Evolutionary conservation across 305 asterid genomes (phyloP).

Genomic region (Fraxinus dipetala): DNA sequence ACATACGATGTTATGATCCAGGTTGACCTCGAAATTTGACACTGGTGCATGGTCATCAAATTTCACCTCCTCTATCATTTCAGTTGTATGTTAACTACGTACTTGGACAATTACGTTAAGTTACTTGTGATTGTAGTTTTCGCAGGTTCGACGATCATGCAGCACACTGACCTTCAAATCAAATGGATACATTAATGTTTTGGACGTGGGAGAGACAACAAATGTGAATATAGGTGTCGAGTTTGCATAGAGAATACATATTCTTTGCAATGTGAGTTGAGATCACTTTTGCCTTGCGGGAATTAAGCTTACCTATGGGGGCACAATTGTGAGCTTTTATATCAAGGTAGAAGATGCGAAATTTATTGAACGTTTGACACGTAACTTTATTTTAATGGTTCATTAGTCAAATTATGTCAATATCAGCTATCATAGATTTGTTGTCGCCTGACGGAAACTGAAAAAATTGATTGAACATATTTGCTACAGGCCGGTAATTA

Average conservation of each 20-base stretch:
- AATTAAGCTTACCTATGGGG: too few species aligned
- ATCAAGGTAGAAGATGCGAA: not conserved
- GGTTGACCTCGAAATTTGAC: not conserved
- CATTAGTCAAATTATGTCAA: not conserved
- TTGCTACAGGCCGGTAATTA: too few species aligned
- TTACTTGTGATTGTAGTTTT: not conserved
- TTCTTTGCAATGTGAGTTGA: not conserved
- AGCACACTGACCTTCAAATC: not conserved
- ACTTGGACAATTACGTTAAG: too few species aligned
- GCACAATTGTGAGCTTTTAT: not conserved
- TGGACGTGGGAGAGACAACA: not conserved
- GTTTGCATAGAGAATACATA: not conserved
- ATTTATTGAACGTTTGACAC: not conserved
- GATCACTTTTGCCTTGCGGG: too few species aligned
- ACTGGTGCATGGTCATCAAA: not conserved
- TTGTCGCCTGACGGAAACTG: not conserved
- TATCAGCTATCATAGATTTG: not conserved
- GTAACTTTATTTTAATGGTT: too few species aligned
- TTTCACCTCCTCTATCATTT: too few species aligned
- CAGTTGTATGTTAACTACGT: too few species aligned
- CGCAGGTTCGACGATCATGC: not conserved
- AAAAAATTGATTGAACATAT: too few species aligned
- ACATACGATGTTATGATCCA: not conserved
- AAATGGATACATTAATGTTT: not conserved
- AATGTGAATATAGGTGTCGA: not conserved